Conservation (phyloP, 768 basidiomycete species). For the Chlorophyllum brunneum region DNA sequence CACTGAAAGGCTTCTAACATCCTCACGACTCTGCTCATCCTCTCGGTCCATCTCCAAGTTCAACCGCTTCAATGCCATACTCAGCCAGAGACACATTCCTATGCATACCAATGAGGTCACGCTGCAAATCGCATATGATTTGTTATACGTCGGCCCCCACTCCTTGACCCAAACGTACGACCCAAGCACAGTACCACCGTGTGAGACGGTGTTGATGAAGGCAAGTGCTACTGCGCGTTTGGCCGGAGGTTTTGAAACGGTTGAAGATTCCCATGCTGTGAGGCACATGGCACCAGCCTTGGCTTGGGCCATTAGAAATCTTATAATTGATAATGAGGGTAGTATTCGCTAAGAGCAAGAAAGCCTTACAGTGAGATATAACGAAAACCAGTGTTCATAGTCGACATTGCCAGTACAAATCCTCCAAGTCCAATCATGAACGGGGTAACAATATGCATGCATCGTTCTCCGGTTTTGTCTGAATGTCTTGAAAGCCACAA, state of each 20-base stretch:
- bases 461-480: conserved; percentile 67
- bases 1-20: conserved; percentile 28
- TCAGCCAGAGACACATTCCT: conserved; percentile 45
- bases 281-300: conserved; percentile 72
- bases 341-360: neutral
- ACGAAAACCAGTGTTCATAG: conserved; percentile 56
- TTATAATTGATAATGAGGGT: conserved; percentile 21
- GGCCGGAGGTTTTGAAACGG: conserved; percentile 58
- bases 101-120: conserved; percentile 47
- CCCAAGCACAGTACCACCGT: conserved; percentile 81
- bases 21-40: conserved; percentile 30
- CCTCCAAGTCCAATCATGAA: conserved; percentile 61
- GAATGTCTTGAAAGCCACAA: conserved; percentile 64
- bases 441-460: conserved; percentile 56
- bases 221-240: conserved; percentile 89
- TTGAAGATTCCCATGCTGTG: conserved; percentile 46
- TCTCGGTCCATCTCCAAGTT: conserved; percentile 36
- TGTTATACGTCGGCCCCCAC: conserved; percentile 70
- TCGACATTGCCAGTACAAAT: conserved; percentile 61
- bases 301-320: conserved; percentile 75
- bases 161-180: conserved; percentile 69
- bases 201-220: conserved; percentile 74
- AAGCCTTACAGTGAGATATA: conserved; percentile 43
- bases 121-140: conserved; percentile 74
- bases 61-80: conserved; percentile 35